Evolutionary conservation across 176 grass and related monocot genomes (phyloP), one percentile per base, ranked within the genome.

Genomic region (Dendrocalamus sinicus): DNA sequence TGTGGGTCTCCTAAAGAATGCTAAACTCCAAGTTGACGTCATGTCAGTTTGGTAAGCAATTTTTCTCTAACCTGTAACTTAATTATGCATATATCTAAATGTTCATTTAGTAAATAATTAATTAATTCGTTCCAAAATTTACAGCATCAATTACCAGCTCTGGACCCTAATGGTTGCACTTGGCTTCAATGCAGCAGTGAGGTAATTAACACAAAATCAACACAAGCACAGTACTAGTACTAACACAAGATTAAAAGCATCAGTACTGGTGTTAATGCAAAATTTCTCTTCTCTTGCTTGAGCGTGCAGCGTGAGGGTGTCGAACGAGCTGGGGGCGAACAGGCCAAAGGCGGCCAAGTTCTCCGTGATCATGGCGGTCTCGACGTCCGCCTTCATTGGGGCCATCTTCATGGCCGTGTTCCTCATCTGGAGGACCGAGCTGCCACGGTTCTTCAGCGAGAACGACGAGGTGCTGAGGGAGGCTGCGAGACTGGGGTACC

Each of bases 81-180:
- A 69, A 63, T 2, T 41, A 58, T 32, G 0, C 12, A 8, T 55
- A 20, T 0, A 60, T 85, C 20, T 54, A 19, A 12, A 15, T 57
- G 39, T 52, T 13, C 22, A 12, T 0, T 41, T n/a, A 5, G 23
- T 7, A 22, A 16, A 1, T 17, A 45, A 8, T 11, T 13, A 15
- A 62, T 8, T 20, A 16, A 5, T 9, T 80, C 12, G 5, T 63
- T 2, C 68, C 11, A 46, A 59, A 84, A 81, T 55, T 51, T 39
- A 22, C 94, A 99, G 96, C 81, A 93, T 99, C 72, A 99, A 96
- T 71, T 96, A 96, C 82, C 89, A 93, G 88, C 84, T 93, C 19
- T 99, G 96, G 96, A 86, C 92, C 73, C 51, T 96, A 54, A 99
- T 99, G 96, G 70, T 99, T 39, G 88, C 96, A 69, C 73, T 99